Percentiles rank a stretch among this genome's conserved stretches.
Conservation (phyloP, 176 grass and related monocot genomes). For the Poa annua region DNA sequence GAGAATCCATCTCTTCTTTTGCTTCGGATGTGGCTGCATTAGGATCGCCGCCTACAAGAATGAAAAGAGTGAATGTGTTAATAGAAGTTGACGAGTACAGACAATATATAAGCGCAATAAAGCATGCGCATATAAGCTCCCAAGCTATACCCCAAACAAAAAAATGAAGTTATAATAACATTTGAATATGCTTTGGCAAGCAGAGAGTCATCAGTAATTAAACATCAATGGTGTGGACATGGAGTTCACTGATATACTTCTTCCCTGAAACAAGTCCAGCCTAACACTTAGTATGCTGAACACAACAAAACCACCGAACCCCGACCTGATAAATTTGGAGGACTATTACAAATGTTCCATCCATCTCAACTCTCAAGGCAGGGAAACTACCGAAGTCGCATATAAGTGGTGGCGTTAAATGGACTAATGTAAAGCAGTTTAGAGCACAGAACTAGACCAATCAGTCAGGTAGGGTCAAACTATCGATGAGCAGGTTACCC, state of each 20-base stretch:
- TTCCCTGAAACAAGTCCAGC: background rate
- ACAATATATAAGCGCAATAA: background rate
- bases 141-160: background rate
- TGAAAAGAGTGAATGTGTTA: background rate
- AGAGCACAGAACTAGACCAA: background rate
- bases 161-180: background rate
- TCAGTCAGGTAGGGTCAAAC: background rate
- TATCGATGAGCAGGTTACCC: background rate
- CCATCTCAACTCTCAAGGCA: background rate
- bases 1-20: slow-evolving; percentile 74
- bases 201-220: background rate
- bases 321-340: background rate
- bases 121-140: background rate
- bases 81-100: background rate
- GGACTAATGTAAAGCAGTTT: background rate
- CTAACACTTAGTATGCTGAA: background rate
- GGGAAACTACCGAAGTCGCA: background rate
- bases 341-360: background rate
- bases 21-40: slow-evolving; percentile 55
- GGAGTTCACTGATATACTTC: background rate
- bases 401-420: background rate
- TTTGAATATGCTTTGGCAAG: background rate
- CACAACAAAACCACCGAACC: background rate
- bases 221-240: background rate
- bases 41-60: slow-evolving; percentile 53